Evolutionary conservation across 2,329 filamentous ascomycete species (phyloP).

Genomic region (Penicillium hesseltinei): DNA sequence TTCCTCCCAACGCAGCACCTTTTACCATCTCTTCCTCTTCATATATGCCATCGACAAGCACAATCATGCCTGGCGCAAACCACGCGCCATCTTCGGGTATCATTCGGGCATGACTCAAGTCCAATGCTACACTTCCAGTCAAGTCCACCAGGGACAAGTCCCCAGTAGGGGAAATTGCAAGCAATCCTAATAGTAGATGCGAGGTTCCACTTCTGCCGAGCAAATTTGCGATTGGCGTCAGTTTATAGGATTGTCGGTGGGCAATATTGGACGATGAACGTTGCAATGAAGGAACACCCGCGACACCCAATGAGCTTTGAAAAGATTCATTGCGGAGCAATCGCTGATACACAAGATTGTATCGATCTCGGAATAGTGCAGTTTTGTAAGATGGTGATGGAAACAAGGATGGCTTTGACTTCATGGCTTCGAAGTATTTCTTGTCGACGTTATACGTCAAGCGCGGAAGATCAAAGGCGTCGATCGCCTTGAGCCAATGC

Average conservation of each 20-base stretch:
- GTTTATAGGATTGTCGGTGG: constrained; percentile 70
- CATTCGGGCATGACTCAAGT: constrained; percentile 74
- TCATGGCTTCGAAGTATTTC: constrained; percentile 82
- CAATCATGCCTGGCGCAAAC: constrained; percentile 95
- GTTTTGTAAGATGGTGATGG: constrained; percentile 80
- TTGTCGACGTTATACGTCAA: constrained; percentile 56
- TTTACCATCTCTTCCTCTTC: constrained; percentile 76
- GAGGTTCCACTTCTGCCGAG: constrained; percentile 77
- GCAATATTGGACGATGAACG: constrained; percentile 58
- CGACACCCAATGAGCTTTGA: constrained; percentile 72
- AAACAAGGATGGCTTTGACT: constrained; percentile 66
- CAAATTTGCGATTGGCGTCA: constrained; percentile 78
- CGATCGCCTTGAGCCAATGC: constrained; percentile 79
- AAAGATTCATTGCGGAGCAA: constrained; percentile 91
- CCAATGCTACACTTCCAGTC: constrained; percentile 81
- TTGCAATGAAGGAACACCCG: constrained; percentile 54
- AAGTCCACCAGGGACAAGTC: constrained; percentile 79
- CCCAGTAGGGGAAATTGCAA: constrained; percentile 77
- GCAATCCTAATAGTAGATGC: constrained; percentile 82
- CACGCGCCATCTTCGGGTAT: constrained; percentile 85
- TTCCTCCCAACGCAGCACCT: constrained; percentile 69
- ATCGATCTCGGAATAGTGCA: constrained; percentile 80
- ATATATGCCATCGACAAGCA: constrained; percentile 92
- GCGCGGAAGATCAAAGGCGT: constrained; percentile 78
- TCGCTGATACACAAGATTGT: constrained; percentile 87